A percentile compares a stretch with the other conserved stretches of the same genome.
These are phyloP conservation scores for Chaetoceros muelleri DNA, from an alignment of 108 stramenopile genomes.

Conservation along the genomic window DNA sequence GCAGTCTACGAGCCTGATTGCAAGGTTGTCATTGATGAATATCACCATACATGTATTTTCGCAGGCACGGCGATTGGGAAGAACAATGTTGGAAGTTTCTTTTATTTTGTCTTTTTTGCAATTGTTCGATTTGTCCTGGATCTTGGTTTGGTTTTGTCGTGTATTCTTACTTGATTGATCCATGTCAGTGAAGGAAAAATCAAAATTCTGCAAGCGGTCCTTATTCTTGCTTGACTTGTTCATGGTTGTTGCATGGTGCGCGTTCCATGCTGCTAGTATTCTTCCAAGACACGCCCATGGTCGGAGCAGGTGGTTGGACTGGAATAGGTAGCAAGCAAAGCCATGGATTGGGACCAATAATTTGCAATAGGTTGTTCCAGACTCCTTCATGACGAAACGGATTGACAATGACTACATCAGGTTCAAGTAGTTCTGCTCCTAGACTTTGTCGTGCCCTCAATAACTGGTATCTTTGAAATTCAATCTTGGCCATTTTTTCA, in stretches of 20 bases:
- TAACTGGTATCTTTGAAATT: conserved; percentile 3
- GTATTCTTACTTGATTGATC: no score
- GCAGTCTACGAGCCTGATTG: conserved; percentile 46
- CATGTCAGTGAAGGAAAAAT: no score
- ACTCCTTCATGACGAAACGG: conserved; percentile 31
- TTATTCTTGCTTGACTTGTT: no score
- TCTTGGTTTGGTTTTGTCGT: neutral
- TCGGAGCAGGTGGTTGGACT: conserved; percentile 12
- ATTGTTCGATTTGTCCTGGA: conserved; percentile 24
- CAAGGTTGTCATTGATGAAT: conserved; percentile 42
- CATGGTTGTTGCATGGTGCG: no score
- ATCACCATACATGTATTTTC: conserved; percentile 34
- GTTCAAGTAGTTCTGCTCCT: neutral
- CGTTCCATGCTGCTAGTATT: no score
- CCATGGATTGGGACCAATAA: conserved; percentile 22
- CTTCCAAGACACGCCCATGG: no score
- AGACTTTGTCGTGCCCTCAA: neutral
- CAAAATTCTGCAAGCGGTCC: no score
- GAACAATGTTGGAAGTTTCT: conserved; percentile 46
- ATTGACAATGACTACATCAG: conserved; percentile 3
- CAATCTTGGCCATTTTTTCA: conserved; percentile 32
- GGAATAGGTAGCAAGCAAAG: conserved; percentile 20
- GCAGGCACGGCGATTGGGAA: conserved; percentile 38
- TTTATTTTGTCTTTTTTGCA: conserved; percentile 26
- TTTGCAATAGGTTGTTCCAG: conserved; percentile 14